A percentile compares a stretch with the other conserved stretches of the same genome.
Evolutionary conservation across 352 stramenopile genomes (phyloP).

Genomic region (Sclerospora graminicola): DNA sequence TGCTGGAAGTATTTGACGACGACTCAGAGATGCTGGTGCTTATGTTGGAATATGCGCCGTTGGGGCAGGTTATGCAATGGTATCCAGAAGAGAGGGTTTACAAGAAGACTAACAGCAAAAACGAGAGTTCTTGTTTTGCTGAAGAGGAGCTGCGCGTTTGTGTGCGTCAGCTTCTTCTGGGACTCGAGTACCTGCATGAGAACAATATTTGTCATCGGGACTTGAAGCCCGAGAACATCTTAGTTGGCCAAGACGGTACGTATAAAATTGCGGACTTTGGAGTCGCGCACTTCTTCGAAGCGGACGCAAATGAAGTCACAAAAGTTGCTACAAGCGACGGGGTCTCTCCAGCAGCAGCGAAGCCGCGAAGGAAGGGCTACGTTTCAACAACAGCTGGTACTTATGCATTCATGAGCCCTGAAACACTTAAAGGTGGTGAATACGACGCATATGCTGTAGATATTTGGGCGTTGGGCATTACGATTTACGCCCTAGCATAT

Average conservation of each 20-base stretch:
- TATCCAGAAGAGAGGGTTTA: slow-evolving; percentile 47
- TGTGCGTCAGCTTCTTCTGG: slow-evolving; percentile 61
- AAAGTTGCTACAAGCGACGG: slow-evolving; percentile 3
- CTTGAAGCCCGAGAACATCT: slow-evolving; percentile 81
- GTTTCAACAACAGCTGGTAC: slow-evolving; percentile 73
- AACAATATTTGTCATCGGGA: slow-evolving; percentile 85
- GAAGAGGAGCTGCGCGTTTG: slow-evolving; percentile 51
- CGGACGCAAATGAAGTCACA: slow-evolving; percentile 27
- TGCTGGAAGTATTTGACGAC: slow-evolving; percentile 79
- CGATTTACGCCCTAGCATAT: slow-evolving; percentile 70
- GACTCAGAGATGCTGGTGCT: slow-evolving; percentile 75
- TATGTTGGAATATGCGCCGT: slow-evolving; percentile 77
- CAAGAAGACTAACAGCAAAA: slow-evolving; percentile 16
- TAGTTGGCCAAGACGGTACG: slow-evolving; percentile 49
- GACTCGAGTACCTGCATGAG: slow-evolving; percentile 75
- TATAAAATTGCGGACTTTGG: slow-evolving; percentile 84
- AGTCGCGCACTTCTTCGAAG: slow-evolving; percentile 74
- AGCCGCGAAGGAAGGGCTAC: slow-evolving; percentile 57
- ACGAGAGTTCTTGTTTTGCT: slow-evolving; percentile 23
- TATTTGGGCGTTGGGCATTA: slow-evolving; percentile 82
- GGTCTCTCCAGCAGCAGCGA: background rate
- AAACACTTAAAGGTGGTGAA: slow-evolving; percentile 67
- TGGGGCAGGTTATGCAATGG: slow-evolving; percentile 83
- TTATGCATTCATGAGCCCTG: slow-evolving; percentile 78
- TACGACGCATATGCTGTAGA: slow-evolving; percentile 80